Evolutionary conservation across 108 stramenopile genomes (phyloP), one percentile per base, ranked within the genome.

Genomic region (Ochromonas danica): DNA sequence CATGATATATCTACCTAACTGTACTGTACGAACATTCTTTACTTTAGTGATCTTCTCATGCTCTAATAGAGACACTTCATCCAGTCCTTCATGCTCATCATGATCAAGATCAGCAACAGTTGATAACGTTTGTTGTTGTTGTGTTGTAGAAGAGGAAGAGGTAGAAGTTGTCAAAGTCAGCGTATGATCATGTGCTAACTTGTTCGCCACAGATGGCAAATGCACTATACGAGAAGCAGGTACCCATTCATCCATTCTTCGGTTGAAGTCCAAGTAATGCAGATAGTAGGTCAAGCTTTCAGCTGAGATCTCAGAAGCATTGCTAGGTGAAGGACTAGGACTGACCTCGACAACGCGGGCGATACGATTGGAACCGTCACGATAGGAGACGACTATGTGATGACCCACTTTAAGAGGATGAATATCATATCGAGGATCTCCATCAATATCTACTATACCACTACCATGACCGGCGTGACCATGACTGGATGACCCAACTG

Each of bases 41-140:
- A 99, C 94, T 80, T 96, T 97, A 71, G 98, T 99, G n/a, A 95
- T 91, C 84, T 97, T 95, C 70, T 99, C 95, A 85, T 98, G 98
- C 86, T 98, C 97, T 62, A 87, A 87, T 33, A 98, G 81, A 0
- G 89, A 86, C 22, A 91, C 95, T 74, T 96, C 97, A 82, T 98
- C 97, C 77, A 98, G 85, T 1, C 97, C 97, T 87, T 96, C 95
- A 85, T 98, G 97, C 79, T 98, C 97, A 81, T 98, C 95, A 43
- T 97, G 89, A 65, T 92, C 92, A 65, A 91, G 91, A 1, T 84
- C 83, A 70, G 79, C 70, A 39, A 82, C 71, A 79, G 81, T 80
- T 25, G 71, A 65, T 35, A 33, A 14, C 36, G 6, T 42, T 10
- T 22, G 10, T 6, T 10, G 3, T 6, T 67, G 3, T 67, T 67